Evolutionary conservation across 1,284 basidiomycete species (phyloP), one percentile per base, ranked within the genome.

Genomic region (Cutaneotrichosporon curvatum): DNA sequence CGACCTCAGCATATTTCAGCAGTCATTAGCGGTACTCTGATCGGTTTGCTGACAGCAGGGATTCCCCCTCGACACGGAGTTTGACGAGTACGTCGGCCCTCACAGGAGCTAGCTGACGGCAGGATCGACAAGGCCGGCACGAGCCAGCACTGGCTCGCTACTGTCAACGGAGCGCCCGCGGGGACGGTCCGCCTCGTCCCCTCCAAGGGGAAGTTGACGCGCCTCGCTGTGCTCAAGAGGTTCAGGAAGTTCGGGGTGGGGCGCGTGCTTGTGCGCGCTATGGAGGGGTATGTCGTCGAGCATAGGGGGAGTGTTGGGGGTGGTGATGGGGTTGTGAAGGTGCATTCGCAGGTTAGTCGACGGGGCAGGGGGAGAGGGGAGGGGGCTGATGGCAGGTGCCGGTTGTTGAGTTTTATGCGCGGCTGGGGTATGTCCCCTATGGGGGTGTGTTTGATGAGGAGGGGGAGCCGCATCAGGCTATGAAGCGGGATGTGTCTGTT

Each of bases 381-480:
- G 14, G 38, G 28, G 16, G 39, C 36, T 42, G 15, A 48, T 31
- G 9, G 2, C 45, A 70, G 67, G 59, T 70, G 34, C 61, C 61
- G 28, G 67, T 67, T 16, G 56, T 66, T 18, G 53, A 55, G 18
- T 69, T 68, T 40, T 72, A 72, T 48, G 61, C 82, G 81, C 46
- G 83, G 70, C 53, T 86, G 77, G 50, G 77, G 67, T 53, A 88
- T 50, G 37, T 31, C 2, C 42, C 48, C 44, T 15, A 78, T 63
- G 40, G 78, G 73, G 62, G 82, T 76, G 64, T 84, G 82, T 69
- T 88, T 78, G 41, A 80, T 74, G 61, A 81, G 75, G 62, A 84
- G 75, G 42, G 81, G 71, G 43, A 50, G 19, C 48, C 48, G 21
- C 48, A 50, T 34, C 25, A 28, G 25, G 25, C 25, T 28, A 28